A percentile compares a stretch with the other conserved stretches of the same genome.
phyloP scores from a whole-genome alignment of 768 basidiomycete species.

The Chiua virens region DNA sequence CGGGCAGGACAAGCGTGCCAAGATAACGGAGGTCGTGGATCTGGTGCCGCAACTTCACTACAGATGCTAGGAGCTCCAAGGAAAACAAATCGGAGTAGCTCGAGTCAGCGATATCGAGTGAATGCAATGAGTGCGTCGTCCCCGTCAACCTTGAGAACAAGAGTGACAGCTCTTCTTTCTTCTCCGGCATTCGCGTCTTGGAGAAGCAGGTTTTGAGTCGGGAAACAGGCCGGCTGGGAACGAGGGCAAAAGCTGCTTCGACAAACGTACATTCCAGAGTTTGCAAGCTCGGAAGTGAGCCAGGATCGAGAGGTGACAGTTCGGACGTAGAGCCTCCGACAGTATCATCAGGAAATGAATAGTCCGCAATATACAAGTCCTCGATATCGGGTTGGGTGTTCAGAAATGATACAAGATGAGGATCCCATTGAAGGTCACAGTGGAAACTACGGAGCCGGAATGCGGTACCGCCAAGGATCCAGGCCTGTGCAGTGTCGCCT shows the following conservation, averaged over 20 bases:
- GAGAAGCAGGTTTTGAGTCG: conserved; percentile 73
- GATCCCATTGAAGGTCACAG: conserved; percentile 68
- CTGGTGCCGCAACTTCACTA: conserved; percentile 37
- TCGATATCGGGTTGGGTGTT: conserved; percentile 25
- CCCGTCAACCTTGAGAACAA: conserved; percentile 48
- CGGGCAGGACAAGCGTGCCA: conserved; percentile 63
- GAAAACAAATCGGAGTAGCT: conserved; percentile 55
- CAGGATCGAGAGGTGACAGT: conserved; percentile 22
- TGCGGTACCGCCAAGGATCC: conserved; percentile 40
- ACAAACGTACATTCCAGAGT: conserved; percentile 67
- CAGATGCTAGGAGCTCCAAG: conserved; percentile 47
- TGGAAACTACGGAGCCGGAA: conserved; percentile 63
- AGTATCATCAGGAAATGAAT: conserved; percentile 17
- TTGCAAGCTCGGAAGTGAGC: conserved; percentile 48
- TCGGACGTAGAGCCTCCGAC: conserved; percentile 11
- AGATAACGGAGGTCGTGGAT: conserved; percentile 52
- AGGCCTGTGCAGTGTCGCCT: conserved; percentile 30
- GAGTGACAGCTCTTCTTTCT: conserved; percentile 50
- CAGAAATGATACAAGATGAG: conserved; percentile 41
- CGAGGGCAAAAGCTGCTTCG: conserved; percentile 57
- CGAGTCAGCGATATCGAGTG: conserved; percentile 64
- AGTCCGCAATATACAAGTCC: conserved; percentile 38
- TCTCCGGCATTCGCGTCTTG: conserved; percentile 44
- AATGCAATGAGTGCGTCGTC: conserved; percentile 44
- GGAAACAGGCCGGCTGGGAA: conserved; percentile 58